These are phyloP conservation scores for Dunaliella sp. DNA, from an alignment of 139 green algal genomes.

Conservation along the genomic window DNA sequence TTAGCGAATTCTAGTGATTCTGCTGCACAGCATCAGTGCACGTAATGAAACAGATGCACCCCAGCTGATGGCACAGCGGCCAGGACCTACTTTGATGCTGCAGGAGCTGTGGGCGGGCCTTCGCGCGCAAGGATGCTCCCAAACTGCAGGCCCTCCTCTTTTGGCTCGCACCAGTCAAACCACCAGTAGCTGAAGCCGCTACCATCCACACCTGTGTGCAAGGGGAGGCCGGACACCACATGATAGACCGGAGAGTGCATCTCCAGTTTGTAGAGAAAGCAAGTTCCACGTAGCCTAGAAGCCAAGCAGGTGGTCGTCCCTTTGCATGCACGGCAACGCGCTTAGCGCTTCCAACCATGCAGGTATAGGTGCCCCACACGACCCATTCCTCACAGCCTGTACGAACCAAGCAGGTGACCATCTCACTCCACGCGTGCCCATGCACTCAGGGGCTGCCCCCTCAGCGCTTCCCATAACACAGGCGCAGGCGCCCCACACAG, in stretches of 20 bases:
- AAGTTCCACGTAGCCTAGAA: background rate
- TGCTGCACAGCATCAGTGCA: no score
- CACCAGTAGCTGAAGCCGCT: constrained; percentile 1
- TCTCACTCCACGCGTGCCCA: background rate
- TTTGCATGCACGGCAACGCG: background rate
- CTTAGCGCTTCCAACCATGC: background rate
- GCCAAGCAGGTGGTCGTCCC: background rate
- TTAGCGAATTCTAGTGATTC: no score
- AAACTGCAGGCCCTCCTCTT: background rate
- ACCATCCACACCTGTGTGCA: background rate
- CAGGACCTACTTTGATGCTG: background rate
- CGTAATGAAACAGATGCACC: no score
- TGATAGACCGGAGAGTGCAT: background rate
- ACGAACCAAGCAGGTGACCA: no score
- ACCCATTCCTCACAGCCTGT: background rate
- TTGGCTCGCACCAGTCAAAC: constrained; percentile 5
- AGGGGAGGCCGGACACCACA: background rate
- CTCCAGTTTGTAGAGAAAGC: background rate
- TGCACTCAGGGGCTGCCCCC: background rate
- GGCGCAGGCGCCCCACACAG: no score
- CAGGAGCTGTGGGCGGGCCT: background rate
- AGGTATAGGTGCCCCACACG: background rate
- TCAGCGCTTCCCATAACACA: background rate
- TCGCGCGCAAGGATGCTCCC: constrained; percentile 2
- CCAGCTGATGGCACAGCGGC: no score